phyloP scores from a whole-genome alignment of 768 basidiomycete genomes.

The Russula sp. region DNA sequence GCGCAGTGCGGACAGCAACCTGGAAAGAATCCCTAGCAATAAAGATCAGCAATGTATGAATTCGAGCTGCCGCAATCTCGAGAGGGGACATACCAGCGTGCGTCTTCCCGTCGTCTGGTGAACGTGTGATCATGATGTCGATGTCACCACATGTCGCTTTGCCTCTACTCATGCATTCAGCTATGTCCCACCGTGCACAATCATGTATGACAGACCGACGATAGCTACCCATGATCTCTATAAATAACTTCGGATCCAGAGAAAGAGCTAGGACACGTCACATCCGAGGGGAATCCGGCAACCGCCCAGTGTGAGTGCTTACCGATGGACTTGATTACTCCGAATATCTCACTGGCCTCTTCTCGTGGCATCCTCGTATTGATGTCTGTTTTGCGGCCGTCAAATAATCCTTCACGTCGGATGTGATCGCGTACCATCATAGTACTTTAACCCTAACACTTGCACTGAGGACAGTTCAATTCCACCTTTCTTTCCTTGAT shows the following conservation, averaged over 20 bases:
- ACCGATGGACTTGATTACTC: slow-evolving; percentile 72
- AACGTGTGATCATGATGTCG: slow-evolving; percentile 82
- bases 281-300: neutral
- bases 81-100: slow-evolving; percentile 57
- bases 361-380: slow-evolving; percentile 79
- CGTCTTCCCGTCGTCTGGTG: slow-evolving; percentile 65
- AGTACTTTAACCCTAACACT: slow-evolving; percentile 63
- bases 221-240: slow-evolving; percentile 93
- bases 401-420: neutral
- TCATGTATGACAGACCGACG: slow-evolving; percentile 49
- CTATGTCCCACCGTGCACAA: neutral
- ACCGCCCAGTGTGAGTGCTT: slow-evolving; percentile 20
- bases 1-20: slow-evolving; percentile 57
- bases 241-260: slow-evolving; percentile 65
- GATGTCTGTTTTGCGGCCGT: slow-evolving; percentile 50
- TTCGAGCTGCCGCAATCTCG: neutral
- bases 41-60: neutral
- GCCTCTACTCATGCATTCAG: slow-evolving; percentile 49
- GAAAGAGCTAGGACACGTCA: slow-evolving; percentile 49
- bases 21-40: slow-evolving; percentile 54
- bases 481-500: slow-evolving; percentile 54
- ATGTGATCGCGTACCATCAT: slow-evolving; percentile 52
- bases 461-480: slow-evolving; percentile 59
- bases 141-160: slow-evolving; percentile 86
- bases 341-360: slow-evolving; percentile 74